phyloP scores from a whole-genome alignment of 176 grass and related monocot species.

The Aegilops speltoides region DNA sequence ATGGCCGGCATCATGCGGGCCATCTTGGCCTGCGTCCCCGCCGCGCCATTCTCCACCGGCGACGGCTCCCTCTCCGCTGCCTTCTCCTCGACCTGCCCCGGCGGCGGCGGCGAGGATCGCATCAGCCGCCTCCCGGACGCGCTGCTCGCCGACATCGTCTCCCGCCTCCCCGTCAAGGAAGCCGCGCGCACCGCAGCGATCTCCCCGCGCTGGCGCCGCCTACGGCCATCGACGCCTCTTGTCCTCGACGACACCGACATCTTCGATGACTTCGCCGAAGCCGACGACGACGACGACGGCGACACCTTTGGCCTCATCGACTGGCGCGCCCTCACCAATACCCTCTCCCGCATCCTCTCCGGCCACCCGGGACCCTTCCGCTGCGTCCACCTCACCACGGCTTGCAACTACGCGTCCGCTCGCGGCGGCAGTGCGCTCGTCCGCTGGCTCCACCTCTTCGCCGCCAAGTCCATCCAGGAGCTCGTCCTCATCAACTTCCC shows the following conservation, averaged over 20 bases:
- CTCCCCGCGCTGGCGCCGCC: slow-evolving; percentile 39
- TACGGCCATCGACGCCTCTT: slow-evolving; percentile 32
- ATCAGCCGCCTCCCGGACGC: slow-evolving; percentile 32
- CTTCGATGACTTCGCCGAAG: background rate
- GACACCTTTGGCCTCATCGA: background rate
- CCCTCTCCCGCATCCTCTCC: slow-evolving; percentile 9
- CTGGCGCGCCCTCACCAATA: background rate
- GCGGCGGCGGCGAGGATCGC: slow-evolving; percentile 14
- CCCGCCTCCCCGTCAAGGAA: slow-evolving; percentile 36
- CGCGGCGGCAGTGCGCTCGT: background rate
- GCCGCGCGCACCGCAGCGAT: slow-evolving; percentile 35
- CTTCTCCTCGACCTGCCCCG: background rate
- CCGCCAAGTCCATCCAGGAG: background rate
- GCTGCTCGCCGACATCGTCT: slow-evolving; percentile 28
- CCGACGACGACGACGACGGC: background rate
- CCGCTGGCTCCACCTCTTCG: slow-evolving; percentile 22
- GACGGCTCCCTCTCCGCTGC: background rate
- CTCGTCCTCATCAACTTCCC: slow-evolving; percentile 35
- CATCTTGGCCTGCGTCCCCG: slow-evolving; percentile 11
- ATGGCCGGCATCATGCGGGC: background rate
- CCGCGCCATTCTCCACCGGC: background rate
- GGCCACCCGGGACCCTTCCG: slow-evolving; percentile 10
- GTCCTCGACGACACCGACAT: slow-evolving; percentile 38
- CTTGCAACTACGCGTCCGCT: background rate
- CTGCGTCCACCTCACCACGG: slow-evolving; percentile 25